Conservation (phyloP, 2,329 filamentous ascomycete species). For the Aspergillus latus region DNA sequence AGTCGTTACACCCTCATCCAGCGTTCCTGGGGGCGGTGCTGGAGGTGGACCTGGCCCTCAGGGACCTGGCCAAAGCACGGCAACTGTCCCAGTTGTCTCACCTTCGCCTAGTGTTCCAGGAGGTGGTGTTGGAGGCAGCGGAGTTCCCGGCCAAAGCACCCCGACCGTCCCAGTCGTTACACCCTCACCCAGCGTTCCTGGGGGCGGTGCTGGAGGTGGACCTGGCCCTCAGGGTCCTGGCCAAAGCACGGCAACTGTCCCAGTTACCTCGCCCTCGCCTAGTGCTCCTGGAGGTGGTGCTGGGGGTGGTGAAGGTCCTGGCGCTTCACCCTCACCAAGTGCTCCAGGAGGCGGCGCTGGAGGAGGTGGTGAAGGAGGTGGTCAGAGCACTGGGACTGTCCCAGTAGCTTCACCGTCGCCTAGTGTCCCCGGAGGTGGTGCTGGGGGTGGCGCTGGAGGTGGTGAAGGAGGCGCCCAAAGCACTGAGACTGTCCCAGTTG, state of each 20-base stretch:
- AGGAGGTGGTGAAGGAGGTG: background rate
- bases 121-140: background rate
- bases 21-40: slow-evolving; percentile 8
- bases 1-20: slow-evolving; percentile 9
- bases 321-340: background rate
- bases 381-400: background rate
- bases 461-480: background rate
- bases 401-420: slow-evolving; percentile 7
- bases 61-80: background rate
- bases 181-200: slow-evolving; percentile 5
- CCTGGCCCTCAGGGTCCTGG: background rate
- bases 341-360: background rate
- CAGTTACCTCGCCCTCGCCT: background rate
- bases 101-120: slow-evolving; percentile 7
- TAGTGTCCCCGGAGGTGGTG: background rate
- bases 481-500: background rate
- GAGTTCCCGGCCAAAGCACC: background rate
- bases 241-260: background rate
- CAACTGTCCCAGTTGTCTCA: background rate
- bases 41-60: background rate
- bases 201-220: background rate
- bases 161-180: background rate
- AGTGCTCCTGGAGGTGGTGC: background rate
- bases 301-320: background rate
- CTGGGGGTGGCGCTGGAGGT: background rate